phyloP scores from a whole-genome alignment of 768 basidiomycete species.

The Strobilomyces confusus region DNA sequence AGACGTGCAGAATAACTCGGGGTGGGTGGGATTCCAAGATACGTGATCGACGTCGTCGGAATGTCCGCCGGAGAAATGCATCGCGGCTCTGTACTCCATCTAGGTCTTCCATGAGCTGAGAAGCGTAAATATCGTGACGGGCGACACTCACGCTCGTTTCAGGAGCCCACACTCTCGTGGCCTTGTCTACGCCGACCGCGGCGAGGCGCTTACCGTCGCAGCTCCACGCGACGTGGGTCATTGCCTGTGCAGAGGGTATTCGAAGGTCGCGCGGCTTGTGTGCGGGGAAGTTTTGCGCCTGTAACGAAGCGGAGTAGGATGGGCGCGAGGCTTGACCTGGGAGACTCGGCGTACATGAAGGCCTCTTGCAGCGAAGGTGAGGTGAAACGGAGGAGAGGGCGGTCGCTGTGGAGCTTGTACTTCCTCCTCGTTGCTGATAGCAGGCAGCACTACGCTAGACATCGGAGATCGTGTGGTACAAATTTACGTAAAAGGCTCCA shows the following conservation, averaged over 20 bases:
- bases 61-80: conserved; percentile 66
- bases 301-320: conserved; percentile 16
- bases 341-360: conserved; percentile 55
- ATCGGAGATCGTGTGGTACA: conserved; percentile 8
- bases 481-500: no score
- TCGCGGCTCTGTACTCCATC: conserved; percentile 70
- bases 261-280: conserved; percentile 76
- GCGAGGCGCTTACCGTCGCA: conserved; percentile 80
- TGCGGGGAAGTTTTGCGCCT: conserved; percentile 78
- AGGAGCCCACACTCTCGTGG: conserved; percentile 71
- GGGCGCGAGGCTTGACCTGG: conserved; percentile 2
- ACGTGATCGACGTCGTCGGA: conserved; percentile 78
- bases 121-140: background rate
- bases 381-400: conserved; percentile 70
- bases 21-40: conserved; percentile 83
- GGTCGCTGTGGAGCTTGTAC: conserved; percentile 53
- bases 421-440: conserved; percentile 49
- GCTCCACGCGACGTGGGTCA: conserved; percentile 80
- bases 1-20: conserved; percentile 77
- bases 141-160: conserved; percentile 65
- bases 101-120: conserved; percentile 22
- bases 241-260: conserved; percentile 55
- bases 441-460: conserved; percentile 21
- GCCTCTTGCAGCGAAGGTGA: conserved; percentile 64
- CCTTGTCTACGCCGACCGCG: conserved; percentile 78